These are phyloP conservation scores for Daldinia concentrica DNA, from an alignment of 495 filamentous ascomycete species.

Conservation along the genomic window DNA sequence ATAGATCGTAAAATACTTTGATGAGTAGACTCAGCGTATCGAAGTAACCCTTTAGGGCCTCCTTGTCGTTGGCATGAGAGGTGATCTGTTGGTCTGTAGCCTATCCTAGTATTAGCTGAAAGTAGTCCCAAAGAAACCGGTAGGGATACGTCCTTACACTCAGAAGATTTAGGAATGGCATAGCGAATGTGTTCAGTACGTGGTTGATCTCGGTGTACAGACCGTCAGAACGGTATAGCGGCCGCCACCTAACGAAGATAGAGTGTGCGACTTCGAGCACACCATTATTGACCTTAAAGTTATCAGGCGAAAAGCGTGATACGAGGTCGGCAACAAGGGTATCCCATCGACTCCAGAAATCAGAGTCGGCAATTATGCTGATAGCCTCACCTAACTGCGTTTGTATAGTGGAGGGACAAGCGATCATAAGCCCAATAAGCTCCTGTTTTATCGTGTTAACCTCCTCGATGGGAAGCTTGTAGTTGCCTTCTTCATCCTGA, in stretches of 20 bases:
- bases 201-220: constrained; percentile 95
- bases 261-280: constrained; percentile 97
- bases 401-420: constrained; percentile 84
- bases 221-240: constrained; percentile 87
- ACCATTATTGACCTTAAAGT: constrained; percentile 85
- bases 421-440: constrained; percentile 95
- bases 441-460: constrained; percentile 90
- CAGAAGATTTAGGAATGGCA: constrained; percentile 81
- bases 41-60: constrained; percentile 75
- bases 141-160: constrained; percentile 59
- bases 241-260: constrained; percentile 96
- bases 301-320: constrained; percentile 78
- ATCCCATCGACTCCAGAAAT: constrained; percentile 96
- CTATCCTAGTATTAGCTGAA: constrained; percentile 52
- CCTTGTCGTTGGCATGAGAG: constrained; percentile 76
- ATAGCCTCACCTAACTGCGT: constrained; percentile 95
- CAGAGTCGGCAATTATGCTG: constrained; percentile 95
- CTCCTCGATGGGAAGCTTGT: constrained; percentile 83
- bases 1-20: constrained; percentile 94
- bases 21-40: constrained; percentile 84
- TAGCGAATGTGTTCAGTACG: constrained; percentile 82
- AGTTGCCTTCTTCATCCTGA: constrained; percentile 87
- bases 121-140: neutral
- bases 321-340: constrained; percentile 85
- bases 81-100: constrained; percentile 80